Evolutionary conservation across 768 basidiomycete genomes (phyloP).

Genomic region (Pisolithus albus): DNA sequence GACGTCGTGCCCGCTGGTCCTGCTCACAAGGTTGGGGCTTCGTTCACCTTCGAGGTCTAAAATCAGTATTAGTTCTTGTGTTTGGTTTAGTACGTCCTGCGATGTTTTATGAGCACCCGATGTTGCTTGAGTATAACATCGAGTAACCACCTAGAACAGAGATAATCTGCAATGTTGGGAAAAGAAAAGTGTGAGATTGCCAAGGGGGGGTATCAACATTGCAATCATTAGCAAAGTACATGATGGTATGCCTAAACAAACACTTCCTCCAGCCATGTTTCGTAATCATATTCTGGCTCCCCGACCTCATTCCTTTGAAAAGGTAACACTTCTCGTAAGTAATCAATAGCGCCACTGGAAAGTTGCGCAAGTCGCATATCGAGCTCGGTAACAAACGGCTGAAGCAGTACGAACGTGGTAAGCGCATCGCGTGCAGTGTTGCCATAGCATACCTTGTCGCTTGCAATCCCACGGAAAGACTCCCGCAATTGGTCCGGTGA

Average conservation of each 20-base stretch:
- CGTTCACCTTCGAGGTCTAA: conserved; percentile 69
- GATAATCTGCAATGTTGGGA: no score
- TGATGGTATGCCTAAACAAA: conserved; percentile 42
- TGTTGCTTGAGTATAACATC: no score
- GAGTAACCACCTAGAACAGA: not conserved
- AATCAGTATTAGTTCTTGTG: conserved; percentile 16
- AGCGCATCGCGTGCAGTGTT: not conserved
- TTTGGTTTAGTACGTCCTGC: conserved; percentile 4
- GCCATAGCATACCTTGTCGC: conserved; percentile 61
- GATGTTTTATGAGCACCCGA: no score
- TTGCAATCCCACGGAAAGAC: conserved; percentile 87
- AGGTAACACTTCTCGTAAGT: conserved; percentile 81
- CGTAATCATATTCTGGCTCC: conserved; percentile 74
- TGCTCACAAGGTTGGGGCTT: conserved; percentile 80
- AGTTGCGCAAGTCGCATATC: conserved; percentile 83
- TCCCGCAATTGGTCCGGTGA: conserved; percentile 88
- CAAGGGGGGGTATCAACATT: no score
- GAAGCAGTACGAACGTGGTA: conserved; percentile 9
- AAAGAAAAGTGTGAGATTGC: no score
- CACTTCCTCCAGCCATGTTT: conserved; percentile 73
- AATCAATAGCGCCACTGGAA: conserved; percentile 67
- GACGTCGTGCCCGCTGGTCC: conserved; percentile 57
- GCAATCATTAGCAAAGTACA: not conserved
- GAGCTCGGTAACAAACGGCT: conserved; percentile 91
- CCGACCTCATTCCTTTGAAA: conserved; percentile 41